phyloP scores from a whole-genome alignment of 768 basidiomycete species.

The Rhizopogon vinicolor region DNA sequence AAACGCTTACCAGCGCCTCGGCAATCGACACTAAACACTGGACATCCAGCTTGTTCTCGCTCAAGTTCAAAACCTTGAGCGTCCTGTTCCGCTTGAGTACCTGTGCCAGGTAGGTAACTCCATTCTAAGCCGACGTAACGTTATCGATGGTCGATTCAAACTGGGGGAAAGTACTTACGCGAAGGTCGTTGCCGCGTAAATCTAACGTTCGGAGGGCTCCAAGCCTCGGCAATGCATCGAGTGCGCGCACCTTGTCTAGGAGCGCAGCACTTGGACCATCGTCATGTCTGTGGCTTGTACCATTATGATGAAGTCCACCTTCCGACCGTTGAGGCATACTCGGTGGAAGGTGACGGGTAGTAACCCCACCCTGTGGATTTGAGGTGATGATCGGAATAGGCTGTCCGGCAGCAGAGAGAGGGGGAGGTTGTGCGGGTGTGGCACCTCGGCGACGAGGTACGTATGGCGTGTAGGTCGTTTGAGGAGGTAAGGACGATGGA shows the following conservation, averaged over 20 bases:
- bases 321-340: not conserved
- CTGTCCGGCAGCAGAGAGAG: constrained; percentile 37
- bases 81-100: constrained; percentile 96
- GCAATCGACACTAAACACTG: constrained; percentile 75
- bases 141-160: not conserved
- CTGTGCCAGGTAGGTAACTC: constrained; percentile 88
- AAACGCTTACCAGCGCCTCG: constrained; percentile 71
- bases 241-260: constrained; percentile 83
- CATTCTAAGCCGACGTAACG: constrained; percentile 36
- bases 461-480: constrained; percentile 82
- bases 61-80: constrained; percentile 88
- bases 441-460: constrained; percentile 58
- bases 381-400: constrained; percentile 71
- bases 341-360: constrained; percentile 35
- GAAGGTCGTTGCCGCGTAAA: constrained; percentile 87
- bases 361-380: constrained; percentile 49
- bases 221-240: constrained; percentile 81
- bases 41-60: constrained; percentile 91
- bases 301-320: not conserved
- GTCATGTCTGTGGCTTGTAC: constrained; percentile 13
- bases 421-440: constrained; percentile 22
- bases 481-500: constrained; percentile 40
- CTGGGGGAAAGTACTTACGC: constrained; percentile 45
- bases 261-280: constrained; percentile 69
- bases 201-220: constrained; percentile 88